Percentiles rank a stretch among this genome's conserved stretches.
Evolutionary conservation across 176 grass and related monocot genomes (phyloP).

Genomic region (Carex cristatella): DNA sequence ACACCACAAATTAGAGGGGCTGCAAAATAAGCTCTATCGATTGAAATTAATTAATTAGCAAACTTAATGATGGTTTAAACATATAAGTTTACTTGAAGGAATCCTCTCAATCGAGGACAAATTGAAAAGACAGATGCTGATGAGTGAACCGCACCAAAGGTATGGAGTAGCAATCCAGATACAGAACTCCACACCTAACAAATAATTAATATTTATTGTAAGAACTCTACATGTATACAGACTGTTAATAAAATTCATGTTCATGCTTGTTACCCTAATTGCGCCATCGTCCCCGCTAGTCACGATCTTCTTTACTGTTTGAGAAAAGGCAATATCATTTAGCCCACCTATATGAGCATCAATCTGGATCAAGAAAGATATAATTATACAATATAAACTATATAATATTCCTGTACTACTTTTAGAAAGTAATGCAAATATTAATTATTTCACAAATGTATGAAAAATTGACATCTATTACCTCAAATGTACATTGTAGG

Average conservation of each 20-base stretch:
- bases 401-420: not conserved
- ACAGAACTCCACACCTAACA: slow-evolving; percentile 28
- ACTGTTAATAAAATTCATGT: not conserved
- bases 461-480: not conserved
- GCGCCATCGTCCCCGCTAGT: slow-evolving; percentile 32
- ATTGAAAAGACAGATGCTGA: slow-evolving; percentile 25
- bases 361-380: slow-evolving; percentile 4
- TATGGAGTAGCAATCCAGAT: slow-evolving; percentile 7
- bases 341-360: slow-evolving; percentile 33
- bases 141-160: slow-evolving; percentile 18
- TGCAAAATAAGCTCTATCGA: not conserved
- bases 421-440: not conserved
- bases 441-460: not conserved
- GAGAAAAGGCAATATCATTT: slow-evolving; percentile 36
- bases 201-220: slow-evolving; percentile 7
- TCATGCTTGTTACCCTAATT: slow-evolving; percentile 21
- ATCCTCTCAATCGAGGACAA: slow-evolving; percentile 10
- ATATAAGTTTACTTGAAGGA: not conserved
- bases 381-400: not conserved
- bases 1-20: not conserved
- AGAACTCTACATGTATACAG: not conserved
- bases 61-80: too few relatives aligned
- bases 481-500: slow-evolving; percentile 21
- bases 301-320: slow-evolving; percentile 6
- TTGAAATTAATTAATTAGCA: too few relatives aligned